Evolutionary conservation across 805 yeast species (phyloP), one percentile per base, ranked within the genome.

Genomic region (Lachancea sp.): DNA sequence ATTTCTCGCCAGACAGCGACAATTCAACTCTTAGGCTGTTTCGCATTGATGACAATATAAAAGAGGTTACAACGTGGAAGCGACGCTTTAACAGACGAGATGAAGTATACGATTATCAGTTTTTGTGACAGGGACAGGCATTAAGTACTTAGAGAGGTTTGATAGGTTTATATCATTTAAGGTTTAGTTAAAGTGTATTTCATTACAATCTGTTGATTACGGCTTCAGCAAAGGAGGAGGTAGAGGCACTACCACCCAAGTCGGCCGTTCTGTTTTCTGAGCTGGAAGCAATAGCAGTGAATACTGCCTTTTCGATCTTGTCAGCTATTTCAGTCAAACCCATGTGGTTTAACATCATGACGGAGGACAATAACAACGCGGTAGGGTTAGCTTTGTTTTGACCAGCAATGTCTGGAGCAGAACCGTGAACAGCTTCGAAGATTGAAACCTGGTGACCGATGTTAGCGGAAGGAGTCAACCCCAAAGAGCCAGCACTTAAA

Each of bases 341-440:
- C 97, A 92, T 90, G 77, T 92, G 98, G 74, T 95, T 84, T 76
- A 92, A 82, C 97, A 92, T 90, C 97, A 92, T 92, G 63, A 89
- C 87, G 34, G 97, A 90, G 37, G 96, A 87, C 64, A 92, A 77
- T 65, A 92, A 75, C 63, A 92, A 71, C 43, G 98, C 98, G 47
- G 98, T 92, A 72, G 98, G 98, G 80, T 92, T 92, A 51, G 98
- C 98, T 65, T 86, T 78, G 64, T 95, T 94, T 77, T 92, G 87
- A 63, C 98, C 98, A 48, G 97, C 97, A 61, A 92, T 92, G 68
- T 92, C 98, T 56, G 98, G 98, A 49, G 98, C 98, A 44, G 97
- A 89, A 67, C 98, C 98, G 69, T 92, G 98, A 61, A 92, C 98
- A 51, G 98, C 98, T 78, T 92, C 98, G 67, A 92, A 92, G 65